phyloP scores from a whole-genome alignment of 345 rosid genomes.

The Ceriops zippeliana region DNA sequence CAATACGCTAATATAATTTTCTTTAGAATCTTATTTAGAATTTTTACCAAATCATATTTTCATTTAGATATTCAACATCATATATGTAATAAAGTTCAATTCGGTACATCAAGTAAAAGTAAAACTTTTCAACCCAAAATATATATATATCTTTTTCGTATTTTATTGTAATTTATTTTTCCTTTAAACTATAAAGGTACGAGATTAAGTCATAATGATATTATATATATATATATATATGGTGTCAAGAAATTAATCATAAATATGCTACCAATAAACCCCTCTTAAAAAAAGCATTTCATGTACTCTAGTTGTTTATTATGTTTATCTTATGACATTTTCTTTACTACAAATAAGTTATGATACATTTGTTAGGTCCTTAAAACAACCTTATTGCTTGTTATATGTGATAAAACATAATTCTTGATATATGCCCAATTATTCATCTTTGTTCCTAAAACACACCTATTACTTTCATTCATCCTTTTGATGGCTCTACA shows the following conservation, averaged over 20 bases:
- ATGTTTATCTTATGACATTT: neutral
- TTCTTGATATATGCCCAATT: neutral
- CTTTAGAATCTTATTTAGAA: too few species aligned
- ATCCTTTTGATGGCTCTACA: neutral
- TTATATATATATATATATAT: conserved; percentile 30
- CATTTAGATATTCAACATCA: too few species aligned
- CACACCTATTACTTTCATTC: neutral
- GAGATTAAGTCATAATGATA: neutral
- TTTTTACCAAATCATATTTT: too few species aligned
- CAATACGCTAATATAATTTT: too few species aligned
- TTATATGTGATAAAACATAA: conserved; percentile 34
- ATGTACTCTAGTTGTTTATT: conserved; percentile 11
- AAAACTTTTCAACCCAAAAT: neutral
- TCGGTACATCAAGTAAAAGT: neutral
- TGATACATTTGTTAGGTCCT: conserved; percentile 32
- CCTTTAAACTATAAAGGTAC: too few species aligned
- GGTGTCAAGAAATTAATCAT: conserved; percentile 49
- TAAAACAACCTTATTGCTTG: conserved; percentile 31
- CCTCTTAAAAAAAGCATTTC: conserved; percentile 31
- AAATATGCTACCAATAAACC: conserved; percentile 37
- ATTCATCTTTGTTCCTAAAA: neutral
- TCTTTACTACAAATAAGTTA: conserved; percentile 20
- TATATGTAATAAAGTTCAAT: neutral
- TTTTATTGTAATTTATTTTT: too few species aligned
- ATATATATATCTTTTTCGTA: too few species aligned